Percentiles rank a stretch among this genome's conserved stretches.
These are phyloP conservation scores for Quercus berberidifolia DNA, from an alignment of 306 rosid genomes.

Conservation along the genomic window DNA sequence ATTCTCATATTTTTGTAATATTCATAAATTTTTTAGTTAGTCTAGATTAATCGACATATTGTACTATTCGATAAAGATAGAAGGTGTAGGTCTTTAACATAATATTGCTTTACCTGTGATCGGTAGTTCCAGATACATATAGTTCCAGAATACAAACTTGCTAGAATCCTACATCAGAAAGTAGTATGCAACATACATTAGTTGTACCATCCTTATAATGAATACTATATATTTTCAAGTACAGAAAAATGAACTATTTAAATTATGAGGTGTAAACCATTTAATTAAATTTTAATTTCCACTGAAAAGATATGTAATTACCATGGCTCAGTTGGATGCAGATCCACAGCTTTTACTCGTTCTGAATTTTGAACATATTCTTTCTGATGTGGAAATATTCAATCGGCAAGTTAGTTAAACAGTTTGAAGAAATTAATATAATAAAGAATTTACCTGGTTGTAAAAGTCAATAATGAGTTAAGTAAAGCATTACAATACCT, in stretches of 20 bases:
- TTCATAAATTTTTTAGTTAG: too few species aligned
- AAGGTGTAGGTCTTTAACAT: background rate
- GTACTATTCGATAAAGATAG: too few species aligned
- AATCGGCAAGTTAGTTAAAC: background rate
- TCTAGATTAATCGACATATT: too few species aligned
- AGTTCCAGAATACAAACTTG: constrained; percentile 59
- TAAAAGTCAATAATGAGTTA: background rate
- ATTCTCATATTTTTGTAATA: too few species aligned
- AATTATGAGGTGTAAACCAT: too few species aligned
- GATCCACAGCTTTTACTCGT: constrained; percentile 71
- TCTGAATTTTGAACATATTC: constrained; percentile 63
- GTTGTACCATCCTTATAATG: background rate
- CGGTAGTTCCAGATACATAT: constrained; percentile 58
- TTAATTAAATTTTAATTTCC: too few species aligned
- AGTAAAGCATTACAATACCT: constrained; percentile 29
- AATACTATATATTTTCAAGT: too few species aligned
- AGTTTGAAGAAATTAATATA: background rate
- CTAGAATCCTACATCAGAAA: constrained; percentile 56
- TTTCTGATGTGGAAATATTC: constrained; percentile 38
- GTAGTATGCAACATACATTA: background rate
- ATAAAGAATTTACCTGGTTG: background rate
- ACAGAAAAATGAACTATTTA: background rate
- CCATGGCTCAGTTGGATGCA: constrained; percentile 85
- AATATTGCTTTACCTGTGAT: constrained; percentile 39
- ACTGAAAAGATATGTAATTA: constrained; percentile 19